Evolutionary conservation across 75 land plant species (phyloP), one percentile per base, ranked within the genome.

Genomic region (Chamaecyparis obtusa): DNA sequence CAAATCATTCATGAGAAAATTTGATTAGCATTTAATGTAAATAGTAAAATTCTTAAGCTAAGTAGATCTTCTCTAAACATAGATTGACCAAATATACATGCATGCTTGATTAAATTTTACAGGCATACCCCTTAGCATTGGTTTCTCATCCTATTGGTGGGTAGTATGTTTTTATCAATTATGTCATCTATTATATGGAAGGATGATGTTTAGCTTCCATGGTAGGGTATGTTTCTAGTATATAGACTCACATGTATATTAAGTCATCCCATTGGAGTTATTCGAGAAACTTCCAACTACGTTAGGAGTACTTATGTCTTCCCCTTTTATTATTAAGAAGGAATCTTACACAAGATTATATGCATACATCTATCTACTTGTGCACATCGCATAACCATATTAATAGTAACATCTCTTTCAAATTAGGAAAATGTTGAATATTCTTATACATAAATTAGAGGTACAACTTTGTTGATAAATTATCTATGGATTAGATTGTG

Each of bases 211-310:
- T 87, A 90, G 41, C 82, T 88, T 54, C 90, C 90, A 35, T 90
- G 90, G 91, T 90, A 90, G 91, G 91, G 90, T 24, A 56, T 90
- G 39, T 82, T 90, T 11, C 44, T 90, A 21, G 90, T 87, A 49
- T 85, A 83, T 46, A 90, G 43, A n/a, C 75, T 90, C 32, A 87
- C 91, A 36, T 74, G 49, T 21, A 44, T 89, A 37, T 85, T 90
- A 67, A 90, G 87, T 19, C 88, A 88, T 24, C 90, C 91, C 67
- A 90, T 90, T 88, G 90, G 91, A 17, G 84, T 90, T 39, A 85
- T 90, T 64, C 49, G 67, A 2, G 90, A 90, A 37, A 90, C 91
- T 37, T 88, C 91, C 6, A 90, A 90, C 44, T 86, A 87, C 89
- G 90, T 89, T 71, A 14, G 9, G 75, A 11, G 32, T 32, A 9